Conservation (phyloP, 805 yeast genomes). For the Candida boidinii region DNA sequence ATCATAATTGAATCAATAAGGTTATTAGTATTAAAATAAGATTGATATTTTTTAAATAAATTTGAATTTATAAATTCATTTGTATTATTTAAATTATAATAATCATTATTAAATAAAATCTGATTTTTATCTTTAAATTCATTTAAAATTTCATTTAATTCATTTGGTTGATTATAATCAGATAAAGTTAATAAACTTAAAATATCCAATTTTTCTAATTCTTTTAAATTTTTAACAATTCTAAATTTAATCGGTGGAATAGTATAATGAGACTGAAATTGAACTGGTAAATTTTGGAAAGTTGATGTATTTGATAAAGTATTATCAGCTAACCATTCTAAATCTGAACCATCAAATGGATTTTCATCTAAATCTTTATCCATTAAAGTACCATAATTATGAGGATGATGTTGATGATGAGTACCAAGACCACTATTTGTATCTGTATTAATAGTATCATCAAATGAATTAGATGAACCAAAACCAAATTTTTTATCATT, state of each 20-base stretch:
- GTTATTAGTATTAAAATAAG: slow-evolving; percentile 21
- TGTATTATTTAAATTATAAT: slow-evolving; percentile 3
- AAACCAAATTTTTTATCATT: slow-evolving; percentile 34
- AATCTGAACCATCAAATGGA: slow-evolving; percentile 21
- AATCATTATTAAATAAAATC: no score
- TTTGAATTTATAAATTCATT: no score
- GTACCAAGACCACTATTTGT: no score
- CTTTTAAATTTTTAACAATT: slow-evolving; percentile 36
- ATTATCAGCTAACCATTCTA: slow-evolving; percentile 15
- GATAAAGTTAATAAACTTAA: slow-evolving; percentile 15
- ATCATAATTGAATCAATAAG: slow-evolving; percentile 19
- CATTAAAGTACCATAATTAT: no score
- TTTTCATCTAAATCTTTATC: slow-evolving; percentile 10
- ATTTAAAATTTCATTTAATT: slow-evolving; percentile 1
- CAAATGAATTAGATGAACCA: slow-evolving; percentile 10
- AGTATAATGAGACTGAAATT: slow-evolving; percentile 10
- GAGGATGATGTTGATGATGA: no score
- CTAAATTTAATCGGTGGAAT: slow-evolving; percentile 32
- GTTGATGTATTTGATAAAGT: slow-evolving; percentile 20
- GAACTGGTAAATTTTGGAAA: slow-evolving; percentile 8
- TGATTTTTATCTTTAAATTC: no score
- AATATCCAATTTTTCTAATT: slow-evolving; percentile 30
- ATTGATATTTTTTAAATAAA: neutral
- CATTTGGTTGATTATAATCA: slow-evolving; percentile 6
- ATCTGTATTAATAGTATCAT: slow-evolving; percentile 11